Evolutionary conservation across 345 rosid genomes (phyloP).

Genomic region (Rhodamnia rubescens): DNA sequence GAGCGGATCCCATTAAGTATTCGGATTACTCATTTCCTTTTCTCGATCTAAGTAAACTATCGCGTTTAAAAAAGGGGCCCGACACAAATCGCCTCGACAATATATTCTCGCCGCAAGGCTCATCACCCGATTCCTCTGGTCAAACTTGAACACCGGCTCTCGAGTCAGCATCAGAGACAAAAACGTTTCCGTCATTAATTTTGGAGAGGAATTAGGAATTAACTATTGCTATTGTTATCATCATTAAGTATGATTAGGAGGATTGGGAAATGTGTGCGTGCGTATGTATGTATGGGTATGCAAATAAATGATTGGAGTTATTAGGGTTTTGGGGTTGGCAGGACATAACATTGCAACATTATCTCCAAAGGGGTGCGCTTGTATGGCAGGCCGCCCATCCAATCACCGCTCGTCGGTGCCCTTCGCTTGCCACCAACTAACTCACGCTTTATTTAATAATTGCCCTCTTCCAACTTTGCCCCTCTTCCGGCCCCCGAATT

Average conservation of each 20-base stretch:
- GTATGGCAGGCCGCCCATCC: slow-evolving; percentile 37
- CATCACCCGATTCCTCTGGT: not conserved
- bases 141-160: fast-evolving
- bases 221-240: fast-evolving
- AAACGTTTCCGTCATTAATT: fast-evolving
- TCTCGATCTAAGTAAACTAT: not conserved
- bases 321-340: slow-evolving; percentile 8
- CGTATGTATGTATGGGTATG: not conserved
- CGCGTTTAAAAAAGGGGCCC: not conserved
- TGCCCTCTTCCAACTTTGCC: slow-evolving; percentile 2
- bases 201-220: not conserved
- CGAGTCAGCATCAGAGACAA: fast-evolving
- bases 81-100: not conserved
- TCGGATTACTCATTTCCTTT: not conserved
- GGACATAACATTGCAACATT: slow-evolving; percentile 6
- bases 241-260: not conserved
- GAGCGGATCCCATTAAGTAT: not conserved
- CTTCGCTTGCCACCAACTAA: slow-evolving; percentile 13
- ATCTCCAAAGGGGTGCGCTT: slow-evolving; percentile 5
- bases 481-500: not conserved
- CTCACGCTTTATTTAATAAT: slow-evolving; percentile 1
- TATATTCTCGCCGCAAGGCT: not conserved
- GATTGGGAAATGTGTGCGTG: not conserved
- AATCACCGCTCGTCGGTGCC: slow-evolving; percentile 48
- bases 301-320: not conserved